phyloP scores from a whole-genome alignment of 345 rosid species.

The Moricandia arvensis region DNA sequence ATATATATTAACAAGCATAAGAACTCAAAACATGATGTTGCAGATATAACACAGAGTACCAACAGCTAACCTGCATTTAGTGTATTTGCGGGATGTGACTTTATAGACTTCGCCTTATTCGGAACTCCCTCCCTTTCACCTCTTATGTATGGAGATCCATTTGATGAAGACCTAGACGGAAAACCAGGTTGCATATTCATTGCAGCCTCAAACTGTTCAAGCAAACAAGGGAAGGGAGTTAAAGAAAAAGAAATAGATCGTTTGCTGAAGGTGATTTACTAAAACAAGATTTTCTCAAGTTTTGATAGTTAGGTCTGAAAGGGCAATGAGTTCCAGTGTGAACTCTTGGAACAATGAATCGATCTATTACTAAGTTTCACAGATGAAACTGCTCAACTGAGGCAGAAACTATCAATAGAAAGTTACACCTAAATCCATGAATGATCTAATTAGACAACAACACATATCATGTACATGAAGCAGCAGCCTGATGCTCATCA shows the following conservation, averaged over 20 bases:
- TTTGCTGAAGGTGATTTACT: neutral
- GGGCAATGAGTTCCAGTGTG: neutral
- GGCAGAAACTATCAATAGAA: no score
- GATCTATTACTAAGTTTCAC: neutral
- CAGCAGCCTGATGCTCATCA: no score
- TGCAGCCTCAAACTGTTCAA: slow-evolving; percentile 31
- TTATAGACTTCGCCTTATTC: slow-evolving; percentile 56
- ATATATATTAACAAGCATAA: slow-evolving; percentile 21
- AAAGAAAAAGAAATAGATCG: neutral
- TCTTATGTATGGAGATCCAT: slow-evolving; percentile 65
- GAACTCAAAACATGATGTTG: slow-evolving; percentile 12
- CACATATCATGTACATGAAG: no score
- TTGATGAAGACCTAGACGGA: slow-evolving; percentile 52
- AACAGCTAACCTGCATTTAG: slow-evolving; percentile 48
- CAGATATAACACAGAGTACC: slow-evolving; percentile 8
- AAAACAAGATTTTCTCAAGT: neutral
- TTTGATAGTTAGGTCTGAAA: neutral
- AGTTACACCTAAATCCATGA: neutral
- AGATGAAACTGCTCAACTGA: neutral
- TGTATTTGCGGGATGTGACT: slow-evolving; percentile 45
- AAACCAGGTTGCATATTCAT: slow-evolving; percentile 56
- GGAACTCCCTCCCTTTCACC: slow-evolving; percentile 57
- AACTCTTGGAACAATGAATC: neutral
- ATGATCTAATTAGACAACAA: neutral
- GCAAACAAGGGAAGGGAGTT: slow-evolving; percentile 1